Evolutionary conservation across 352 stramenopile genomes (phyloP).

Genomic region (Albugo laibachii): DNA sequence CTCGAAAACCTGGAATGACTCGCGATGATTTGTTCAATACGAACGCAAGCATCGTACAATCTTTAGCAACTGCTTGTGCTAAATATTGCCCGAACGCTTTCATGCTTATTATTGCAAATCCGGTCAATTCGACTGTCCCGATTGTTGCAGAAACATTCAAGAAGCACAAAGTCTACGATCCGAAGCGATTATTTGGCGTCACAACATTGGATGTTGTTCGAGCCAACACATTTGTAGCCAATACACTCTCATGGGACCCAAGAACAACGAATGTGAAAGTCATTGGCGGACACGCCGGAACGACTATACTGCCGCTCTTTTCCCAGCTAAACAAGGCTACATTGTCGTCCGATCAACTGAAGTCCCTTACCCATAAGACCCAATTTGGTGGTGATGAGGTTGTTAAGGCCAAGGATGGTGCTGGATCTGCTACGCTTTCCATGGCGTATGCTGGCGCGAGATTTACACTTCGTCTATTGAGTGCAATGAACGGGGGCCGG

Average conservation of each 20-base stretch:
- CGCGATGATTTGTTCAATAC: slow-evolving; percentile 92
- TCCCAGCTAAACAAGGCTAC: slow-evolving; percentile 87
- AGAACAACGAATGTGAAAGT: slow-evolving; percentile 83
- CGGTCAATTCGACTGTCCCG: slow-evolving; percentile 98
- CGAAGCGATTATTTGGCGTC: slow-evolving; percentile 95
- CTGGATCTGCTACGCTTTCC: slow-evolving; percentile 94
- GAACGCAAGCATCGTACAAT: slow-evolving; percentile 93
- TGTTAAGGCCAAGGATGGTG: slow-evolving; percentile 92
- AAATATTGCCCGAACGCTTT: slow-evolving; percentile 92
- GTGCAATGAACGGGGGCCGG: slow-evolving; percentile 88
- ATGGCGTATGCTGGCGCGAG: slow-evolving; percentile 97
- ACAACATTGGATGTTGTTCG: slow-evolving; percentile 97
- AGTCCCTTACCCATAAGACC: slow-evolving; percentile 91
- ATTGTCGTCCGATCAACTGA: slow-evolving; percentile 88
- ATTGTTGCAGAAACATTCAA: slow-evolving; percentile 98
- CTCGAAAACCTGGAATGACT: slow-evolving; percentile 96
- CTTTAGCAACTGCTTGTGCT: slow-evolving; percentile 85
- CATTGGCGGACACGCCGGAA: slow-evolving; percentile 97
- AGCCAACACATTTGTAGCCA: slow-evolving; percentile 89
- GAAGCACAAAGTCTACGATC: slow-evolving; percentile 90
- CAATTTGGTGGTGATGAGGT: slow-evolving; percentile 91
- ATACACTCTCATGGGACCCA: slow-evolving; percentile 62
- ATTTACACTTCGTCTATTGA: slow-evolving; percentile 86
- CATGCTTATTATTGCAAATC: slow-evolving; percentile 97
- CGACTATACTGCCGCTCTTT: slow-evolving; percentile 97